Evolutionary conservation across 1,284 basidiomycete genomes (phyloP).

Genomic region (Heterobasidion occidentale): DNA sequence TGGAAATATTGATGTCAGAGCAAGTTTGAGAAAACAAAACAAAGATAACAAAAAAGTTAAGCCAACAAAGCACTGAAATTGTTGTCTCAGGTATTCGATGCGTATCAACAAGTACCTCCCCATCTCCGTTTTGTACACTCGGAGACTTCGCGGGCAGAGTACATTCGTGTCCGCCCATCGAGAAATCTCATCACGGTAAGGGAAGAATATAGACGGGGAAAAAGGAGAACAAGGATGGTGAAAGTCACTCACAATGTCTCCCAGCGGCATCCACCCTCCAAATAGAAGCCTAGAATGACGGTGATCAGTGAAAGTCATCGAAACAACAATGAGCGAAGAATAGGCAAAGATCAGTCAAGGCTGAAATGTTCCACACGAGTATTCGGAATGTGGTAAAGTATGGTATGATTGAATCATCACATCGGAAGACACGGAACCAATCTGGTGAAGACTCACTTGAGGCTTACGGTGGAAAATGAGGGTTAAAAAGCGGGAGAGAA

Average conservation of each 20-base stretch:
- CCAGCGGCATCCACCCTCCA: neutral
- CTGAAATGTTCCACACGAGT: constrained; percentile 63
- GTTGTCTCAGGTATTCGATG: constrained; percentile 58
- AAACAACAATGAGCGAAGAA: constrained; percentile 23
- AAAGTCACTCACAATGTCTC: neutral
- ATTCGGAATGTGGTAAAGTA: constrained; percentile 64
- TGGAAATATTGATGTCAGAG: neutral
- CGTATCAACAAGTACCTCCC: constrained; percentile 60
- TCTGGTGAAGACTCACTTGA: too few species aligned
- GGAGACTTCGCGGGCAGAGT: constrained; percentile 47
- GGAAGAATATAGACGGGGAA: neutral
- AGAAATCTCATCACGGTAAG: constrained; percentile 17
- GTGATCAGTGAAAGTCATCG: constrained; percentile 4
- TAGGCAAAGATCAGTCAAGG: constrained; percentile 56
- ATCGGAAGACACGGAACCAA: neutral
- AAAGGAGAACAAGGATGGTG: neutral
- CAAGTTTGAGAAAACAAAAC: neutral
- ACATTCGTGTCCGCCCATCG: constrained; percentile 67
- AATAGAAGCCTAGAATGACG: neutral
- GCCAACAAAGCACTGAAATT: too few species aligned
- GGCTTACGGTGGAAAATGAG: too few species aligned
- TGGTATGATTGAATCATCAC: constrained; percentile 54
- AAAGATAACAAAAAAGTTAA: neutral
- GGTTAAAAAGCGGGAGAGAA: too few species aligned
- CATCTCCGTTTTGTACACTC: constrained; percentile 54